A percentile compares a stretch with the other conserved stretches of the same genome.
Conservation (phyloP, 73 alveolate genomes). For the Paramecium octaurelia region DNA sequence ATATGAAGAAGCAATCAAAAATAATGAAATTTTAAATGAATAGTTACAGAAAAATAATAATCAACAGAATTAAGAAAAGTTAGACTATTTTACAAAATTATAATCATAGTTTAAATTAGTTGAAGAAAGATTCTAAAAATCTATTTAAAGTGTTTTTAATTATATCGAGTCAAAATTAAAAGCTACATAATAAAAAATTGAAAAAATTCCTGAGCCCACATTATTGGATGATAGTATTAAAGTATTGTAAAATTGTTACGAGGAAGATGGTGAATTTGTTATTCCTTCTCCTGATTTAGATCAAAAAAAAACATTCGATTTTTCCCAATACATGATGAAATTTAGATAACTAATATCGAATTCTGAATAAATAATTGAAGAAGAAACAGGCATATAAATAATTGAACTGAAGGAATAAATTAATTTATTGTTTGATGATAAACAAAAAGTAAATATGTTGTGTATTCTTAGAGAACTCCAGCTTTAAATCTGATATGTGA, state of each 20-base stretch:
- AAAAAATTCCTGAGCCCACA: not conserved
- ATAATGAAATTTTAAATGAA: not conserved
- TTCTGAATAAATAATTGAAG: not conserved
- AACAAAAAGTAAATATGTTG: not conserved
- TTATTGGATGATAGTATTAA: not conserved
- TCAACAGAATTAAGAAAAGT: not conserved
- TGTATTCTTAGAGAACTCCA: not conserved
- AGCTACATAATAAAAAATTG: not conserved
- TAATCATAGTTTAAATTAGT: not conserved
- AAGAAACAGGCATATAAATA: not conserved
- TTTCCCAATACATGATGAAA: not conserved
- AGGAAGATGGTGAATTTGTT: not conserved
- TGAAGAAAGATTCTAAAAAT: not conserved
- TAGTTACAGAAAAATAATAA: not conserved
- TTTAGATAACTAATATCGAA: not conserved
- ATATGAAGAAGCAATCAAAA: not conserved
- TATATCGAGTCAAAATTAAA: not conserved
- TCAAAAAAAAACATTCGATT: not conserved
- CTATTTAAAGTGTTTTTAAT: not conserved
- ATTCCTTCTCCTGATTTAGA: not conserved
- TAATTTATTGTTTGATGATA: not conserved
- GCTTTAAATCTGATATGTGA: not conserved
- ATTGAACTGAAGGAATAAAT: not conserved
- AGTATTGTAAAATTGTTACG: not conserved
- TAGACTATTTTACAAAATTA: not conserved